Base-by-base conservation (phyloP, 2,329 filamentous ascomycete genomes). In the Fusarium duplospermum region DNA sequence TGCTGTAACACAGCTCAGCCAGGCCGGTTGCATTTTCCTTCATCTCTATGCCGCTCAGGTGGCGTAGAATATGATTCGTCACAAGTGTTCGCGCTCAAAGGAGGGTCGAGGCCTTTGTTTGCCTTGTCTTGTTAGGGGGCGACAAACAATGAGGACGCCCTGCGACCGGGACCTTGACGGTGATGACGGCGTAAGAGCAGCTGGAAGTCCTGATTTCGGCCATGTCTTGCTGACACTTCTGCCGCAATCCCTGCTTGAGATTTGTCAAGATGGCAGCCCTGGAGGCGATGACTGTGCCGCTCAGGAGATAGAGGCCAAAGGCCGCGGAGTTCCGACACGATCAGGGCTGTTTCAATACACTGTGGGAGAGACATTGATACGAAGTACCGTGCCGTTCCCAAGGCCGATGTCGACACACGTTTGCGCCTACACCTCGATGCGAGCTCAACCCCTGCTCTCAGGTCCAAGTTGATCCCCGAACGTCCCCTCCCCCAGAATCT, bases 51-150 rank as follows among this genome's bases (percentile, higher is more conserved):
- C 47, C 74, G 29, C 62, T 36, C 38, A 59, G 22, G 50, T 59
- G 71, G 64, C 67, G 66, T 62, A 67, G 38, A 73, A 78, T 76
- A 45, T 71, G 76, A 78, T 75, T 72, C 60, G 64, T 78, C 76
- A 77, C 64, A 78, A 57, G 42, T 20, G 42, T 24, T 45, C 35
- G 36, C 27, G 35, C 40, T 62, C 42, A 63, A 24, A n/a, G 13
- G 31, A 63, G 36, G 61, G 67, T 65, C 69, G 59, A 58, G 74
- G 31, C 62, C 59, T 60, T 67, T 68, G 56, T 64, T 58, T 50
- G 35, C 63, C 40, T 64, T 42, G 42, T 20, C 35, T 45, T 58
- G 45, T n/a, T 42, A 31, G 29, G 33, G 24, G 35, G 38, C 47
- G 47, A 45, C 35, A 20, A 47, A 38, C 35, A 24, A 62, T 61